Percentiles rank a stretch among this genome's conserved stretches.
Conservation (phyloP, 805 yeast genomes). For the Hanseniaspora valbyensis region DNA sequence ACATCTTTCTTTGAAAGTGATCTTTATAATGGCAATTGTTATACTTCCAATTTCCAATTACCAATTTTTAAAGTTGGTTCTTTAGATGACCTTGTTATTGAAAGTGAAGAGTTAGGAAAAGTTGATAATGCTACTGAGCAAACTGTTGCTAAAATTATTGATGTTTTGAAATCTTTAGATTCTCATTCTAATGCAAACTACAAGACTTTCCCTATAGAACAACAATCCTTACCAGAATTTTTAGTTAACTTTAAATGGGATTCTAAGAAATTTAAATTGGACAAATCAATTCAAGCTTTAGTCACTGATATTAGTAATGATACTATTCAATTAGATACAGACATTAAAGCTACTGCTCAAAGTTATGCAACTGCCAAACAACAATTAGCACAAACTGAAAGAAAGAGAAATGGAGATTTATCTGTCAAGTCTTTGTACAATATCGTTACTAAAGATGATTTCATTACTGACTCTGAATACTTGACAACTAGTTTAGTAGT, state of each 20-base stretch:
- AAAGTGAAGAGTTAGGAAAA: constrained; percentile 79
- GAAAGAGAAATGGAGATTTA: constrained; percentile 87
- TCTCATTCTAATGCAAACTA: constrained; percentile 36
- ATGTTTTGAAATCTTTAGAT: constrained; percentile 46
- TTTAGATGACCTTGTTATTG: constrained; percentile 78
- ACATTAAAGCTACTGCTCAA: constrained; percentile 65
- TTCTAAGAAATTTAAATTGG: constrained; percentile 71
- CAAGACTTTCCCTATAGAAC: constrained; percentile 42
- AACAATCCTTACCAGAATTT: constrained; percentile 45
- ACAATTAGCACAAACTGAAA: constrained; percentile 73
- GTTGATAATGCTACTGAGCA: constrained; percentile 65
- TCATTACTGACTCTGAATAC: constrained; percentile 77
- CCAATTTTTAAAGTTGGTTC: constrained; percentile 93
- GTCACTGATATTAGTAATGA: constrained; percentile 61
- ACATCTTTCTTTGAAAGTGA: constrained; percentile 44
- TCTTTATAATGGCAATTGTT: constrained; percentile 48
- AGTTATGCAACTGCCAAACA: constrained; percentile 74
- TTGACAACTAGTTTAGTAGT: constrained; percentile 77
- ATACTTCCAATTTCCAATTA: constrained; percentile 45
- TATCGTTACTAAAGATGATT: constrained; percentile 70
- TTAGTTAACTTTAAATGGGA: constrained; percentile 79
- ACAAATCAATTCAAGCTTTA: constrained; percentile 68
- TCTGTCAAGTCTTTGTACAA: constrained; percentile 85
- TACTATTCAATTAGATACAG: constrained; percentile 72
- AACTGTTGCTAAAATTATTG: constrained; percentile 65